A percentile compares a stretch with the other conserved stretches of the same genome.
phyloP scores from a whole-genome alignment of 345 rosid genomes.

The Salix suchowensis region DNA sequence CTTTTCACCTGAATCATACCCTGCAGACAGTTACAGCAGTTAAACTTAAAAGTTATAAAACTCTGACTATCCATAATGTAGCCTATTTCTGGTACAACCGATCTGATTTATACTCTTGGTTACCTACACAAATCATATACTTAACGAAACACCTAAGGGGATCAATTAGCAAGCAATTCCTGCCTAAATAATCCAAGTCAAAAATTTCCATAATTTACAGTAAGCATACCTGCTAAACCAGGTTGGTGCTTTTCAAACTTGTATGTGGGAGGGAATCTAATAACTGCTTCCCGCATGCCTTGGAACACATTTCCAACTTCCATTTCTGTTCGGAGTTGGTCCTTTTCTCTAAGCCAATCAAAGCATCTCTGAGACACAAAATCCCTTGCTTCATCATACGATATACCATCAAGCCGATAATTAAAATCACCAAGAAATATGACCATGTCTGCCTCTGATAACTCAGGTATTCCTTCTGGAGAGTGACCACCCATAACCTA shows the following conservation, averaged over 20 bases:
- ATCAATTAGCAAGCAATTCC: background rate
- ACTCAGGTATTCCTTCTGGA: slow-evolving; percentile 56
- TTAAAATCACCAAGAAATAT: slow-evolving; percentile 91
- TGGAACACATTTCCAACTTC: slow-evolving; percentile 93
- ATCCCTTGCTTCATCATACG: slow-evolving; percentile 98
- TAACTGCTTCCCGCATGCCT: slow-evolving; percentile 95
- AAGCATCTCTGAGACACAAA: slow-evolving; percentile 93
- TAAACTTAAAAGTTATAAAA: background rate
- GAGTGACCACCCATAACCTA: slow-evolving; percentile 45
- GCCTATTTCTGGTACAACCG: background rate
- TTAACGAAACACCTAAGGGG: background rate
- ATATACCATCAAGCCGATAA: slow-evolving; percentile 87
- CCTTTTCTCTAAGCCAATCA: slow-evolving; percentile 96
- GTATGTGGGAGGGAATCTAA: slow-evolving; percentile 96
- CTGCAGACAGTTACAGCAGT: slow-evolving; percentile 30
- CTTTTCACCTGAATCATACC: slow-evolving; percentile 98
- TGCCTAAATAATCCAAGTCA: background rate
- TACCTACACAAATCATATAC: background rate
- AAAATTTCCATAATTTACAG: background rate
- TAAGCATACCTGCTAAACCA: slow-evolving; percentile 78
- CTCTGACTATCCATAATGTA: background rate
- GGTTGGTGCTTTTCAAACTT: slow-evolving; percentile 85
- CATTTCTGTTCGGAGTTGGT: slow-evolving; percentile 96
- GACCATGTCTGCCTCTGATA: slow-evolving; percentile 96
- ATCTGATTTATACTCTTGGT: background rate